Evolutionary conservation across 2,329 filamentous ascomycete genomes (phyloP).

Genomic region (Beauveria caledonica): DNA sequence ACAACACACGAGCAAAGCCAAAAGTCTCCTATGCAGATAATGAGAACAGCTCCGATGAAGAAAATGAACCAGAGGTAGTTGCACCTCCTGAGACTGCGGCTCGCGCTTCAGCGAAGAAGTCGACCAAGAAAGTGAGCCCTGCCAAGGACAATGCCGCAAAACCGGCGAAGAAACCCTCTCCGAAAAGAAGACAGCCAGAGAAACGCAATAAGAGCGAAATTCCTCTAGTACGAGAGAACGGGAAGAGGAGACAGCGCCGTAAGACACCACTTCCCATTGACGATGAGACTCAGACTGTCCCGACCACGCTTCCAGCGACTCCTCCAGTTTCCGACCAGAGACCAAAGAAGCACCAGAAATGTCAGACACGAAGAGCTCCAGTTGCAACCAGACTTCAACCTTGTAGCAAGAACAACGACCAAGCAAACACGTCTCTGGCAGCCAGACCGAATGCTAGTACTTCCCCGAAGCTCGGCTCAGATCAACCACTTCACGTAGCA

Average conservation of each 20-base stretch:
- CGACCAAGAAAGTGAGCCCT: not conserved
- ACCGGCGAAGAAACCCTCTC: not conserved
- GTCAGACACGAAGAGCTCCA: not conserved
- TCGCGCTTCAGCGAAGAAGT: not conserved
- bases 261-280: conserved; percentile 28
- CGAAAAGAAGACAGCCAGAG: not conserved
- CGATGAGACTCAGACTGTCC: conserved; percentile 21
- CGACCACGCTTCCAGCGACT: conserved; percentile 1
- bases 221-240: conserved; percentile 6
- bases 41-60: not conserved
- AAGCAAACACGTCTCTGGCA: no score
- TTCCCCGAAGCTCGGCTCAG: not conserved
- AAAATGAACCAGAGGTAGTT: not conserved
- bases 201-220: not conserved
- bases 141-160: not conserved
- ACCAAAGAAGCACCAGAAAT: not conserved
- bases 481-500: not conserved
- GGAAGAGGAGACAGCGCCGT: conserved; percentile 24
- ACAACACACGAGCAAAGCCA: not conserved
- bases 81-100: not conserved
- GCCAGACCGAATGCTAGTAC: not conserved
- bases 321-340: not conserved
- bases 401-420: not conserved
- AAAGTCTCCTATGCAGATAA: not conserved
- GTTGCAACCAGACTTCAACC: not conserved